A percentile compares a stretch with the other conserved stretches of the same genome.
These are phyloP conservation scores for Euphorbia corollata DNA, from an alignment of 441 rosid species.

Conservation along the genomic window DNA sequence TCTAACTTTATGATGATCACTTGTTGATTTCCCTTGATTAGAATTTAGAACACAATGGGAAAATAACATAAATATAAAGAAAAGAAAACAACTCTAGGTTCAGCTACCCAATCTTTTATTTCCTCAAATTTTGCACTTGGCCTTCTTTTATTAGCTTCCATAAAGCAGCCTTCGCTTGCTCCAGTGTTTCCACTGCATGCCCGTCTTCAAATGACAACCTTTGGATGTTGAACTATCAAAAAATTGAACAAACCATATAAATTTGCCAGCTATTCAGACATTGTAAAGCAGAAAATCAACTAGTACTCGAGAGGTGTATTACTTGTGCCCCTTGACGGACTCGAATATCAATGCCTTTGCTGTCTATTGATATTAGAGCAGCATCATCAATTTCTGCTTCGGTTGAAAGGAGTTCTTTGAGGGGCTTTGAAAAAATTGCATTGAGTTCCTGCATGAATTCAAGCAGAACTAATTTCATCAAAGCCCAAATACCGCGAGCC, in stretches of 20 bases:
- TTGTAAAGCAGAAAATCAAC: background rate
- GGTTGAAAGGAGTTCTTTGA: constrained; percentile 50
- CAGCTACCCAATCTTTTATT: constrained; percentile 23
- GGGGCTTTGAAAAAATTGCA: constrained; percentile 68
- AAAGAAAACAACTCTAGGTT: background rate
- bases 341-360: constrained; percentile 83
- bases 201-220: constrained; percentile 87
- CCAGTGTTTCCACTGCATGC: constrained; percentile 66
- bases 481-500: background rate
- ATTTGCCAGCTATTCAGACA: background rate
- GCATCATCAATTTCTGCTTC: constrained; percentile 83
- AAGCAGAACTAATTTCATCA: constrained; percentile 9
- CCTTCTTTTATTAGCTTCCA: constrained; percentile 64
- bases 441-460: constrained; percentile 58
- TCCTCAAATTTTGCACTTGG: constrained; percentile 48
- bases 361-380: constrained; percentile 88
- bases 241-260: background rate
- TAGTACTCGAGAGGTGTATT: constrained; percentile 8
- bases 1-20: constrained; percentile 1
- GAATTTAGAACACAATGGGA: background rate
- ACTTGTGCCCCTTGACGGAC: constrained; percentile 97
- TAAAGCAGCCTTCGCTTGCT: constrained; percentile 77
- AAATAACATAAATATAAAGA: background rate
- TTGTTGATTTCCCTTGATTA: too few species aligned
- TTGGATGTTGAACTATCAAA: constrained; percentile 63